Base-by-base conservation (phyloP, 495 filamentous ascomycete species). In the Penicillium roqueforti region DNA sequence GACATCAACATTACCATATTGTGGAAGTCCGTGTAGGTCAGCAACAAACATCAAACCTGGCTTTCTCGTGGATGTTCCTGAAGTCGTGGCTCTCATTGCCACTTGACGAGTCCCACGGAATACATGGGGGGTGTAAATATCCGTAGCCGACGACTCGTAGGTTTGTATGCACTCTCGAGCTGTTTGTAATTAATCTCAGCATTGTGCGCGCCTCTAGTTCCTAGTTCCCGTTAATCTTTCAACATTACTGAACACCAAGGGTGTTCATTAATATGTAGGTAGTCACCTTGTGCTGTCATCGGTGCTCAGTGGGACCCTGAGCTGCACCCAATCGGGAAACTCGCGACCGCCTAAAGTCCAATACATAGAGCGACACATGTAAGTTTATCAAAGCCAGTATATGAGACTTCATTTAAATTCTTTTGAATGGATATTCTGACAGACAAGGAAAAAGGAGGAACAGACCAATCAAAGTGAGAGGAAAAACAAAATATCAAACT, bases 401-500 rank as follows among this genome's bases (percentile, higher is more conserved):
- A 28, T 44, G 42, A 19, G 42, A 45, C 42, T 18, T 54, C 19
- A 37, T 40, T 40, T 28, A 10, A 39, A 39, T 50, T 50, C 47
- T 50, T 36, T 49, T 49, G 43, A n/a, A 34, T 34, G 47, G 47
- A 50, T 50, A 50, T 50, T 47, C 18, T 31, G 47, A 31, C 36
- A 52, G 22, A 25, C 16, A 23, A 32, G 44, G 22, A 50, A 32
- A 51, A 56, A 39, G 13, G 40, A 3, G 36, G 10, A 48, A 54
- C 40, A 42, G 22, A 48, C 22, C 38, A 45, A 39, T 23, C 16
- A 46, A 37, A 26, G 38, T 31, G 39, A 39, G 25, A 40, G 11
- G 19, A 50, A 19, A 25, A 25, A 55, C 42, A 37, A 44, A 31
- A 55, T 51, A 58, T 48, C 53, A 52, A 34, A 52, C 32, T 13